These are phyloP conservation scores for Trichoderma arundinaceum DNA, from an alignment of 2,329 filamentous ascomycete species.

Conservation along the genomic window DNA sequence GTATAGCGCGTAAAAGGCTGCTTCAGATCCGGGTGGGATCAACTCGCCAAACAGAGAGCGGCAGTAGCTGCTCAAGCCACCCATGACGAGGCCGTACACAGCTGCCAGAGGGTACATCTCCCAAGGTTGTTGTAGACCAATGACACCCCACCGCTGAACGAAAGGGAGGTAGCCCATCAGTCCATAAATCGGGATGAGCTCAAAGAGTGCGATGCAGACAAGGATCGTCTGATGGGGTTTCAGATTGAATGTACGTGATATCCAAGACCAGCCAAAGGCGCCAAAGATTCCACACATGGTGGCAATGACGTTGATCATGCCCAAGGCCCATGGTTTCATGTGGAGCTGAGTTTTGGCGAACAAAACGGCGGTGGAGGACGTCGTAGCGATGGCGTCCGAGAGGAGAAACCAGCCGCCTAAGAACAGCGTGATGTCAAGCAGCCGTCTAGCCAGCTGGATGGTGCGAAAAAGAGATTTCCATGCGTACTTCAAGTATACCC, in stretches of 20 bases:
- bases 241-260: constrained; percentile 73
- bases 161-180: constrained; percentile 85
- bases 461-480: constrained; percentile 89
- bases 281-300: constrained; percentile 84
- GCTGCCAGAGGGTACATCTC: constrained; percentile 95
- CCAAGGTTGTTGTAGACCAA: constrained; percentile 91
- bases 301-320: constrained; percentile 91
- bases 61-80: constrained; percentile 91
- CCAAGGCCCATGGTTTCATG: constrained; percentile 87
- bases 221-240: constrained; percentile 87
- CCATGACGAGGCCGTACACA: constrained; percentile 91
- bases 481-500: constrained; percentile 77
- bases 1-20: constrained; percentile 94
- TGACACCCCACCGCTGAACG: constrained; percentile 72
- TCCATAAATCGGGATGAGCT: constrained; percentile 90
- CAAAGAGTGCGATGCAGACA: constrained; percentile 88
- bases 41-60: constrained; percentile 90
- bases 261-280: constrained; percentile 85
- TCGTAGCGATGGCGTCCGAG: constrained; percentile 92
- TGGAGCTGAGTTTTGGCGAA: constrained; percentile 93
- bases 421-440: constrained; percentile 78
- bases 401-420: constrained; percentile 92
- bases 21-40: constrained; percentile 91
- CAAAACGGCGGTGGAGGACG: constrained; percentile 90
- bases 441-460: constrained; percentile 71